Evolutionary conservation across 768 basidiomycete genomes (phyloP), one percentile per base, ranked within the genome.

Genomic region (Gymnopilus dilepis): DNA sequence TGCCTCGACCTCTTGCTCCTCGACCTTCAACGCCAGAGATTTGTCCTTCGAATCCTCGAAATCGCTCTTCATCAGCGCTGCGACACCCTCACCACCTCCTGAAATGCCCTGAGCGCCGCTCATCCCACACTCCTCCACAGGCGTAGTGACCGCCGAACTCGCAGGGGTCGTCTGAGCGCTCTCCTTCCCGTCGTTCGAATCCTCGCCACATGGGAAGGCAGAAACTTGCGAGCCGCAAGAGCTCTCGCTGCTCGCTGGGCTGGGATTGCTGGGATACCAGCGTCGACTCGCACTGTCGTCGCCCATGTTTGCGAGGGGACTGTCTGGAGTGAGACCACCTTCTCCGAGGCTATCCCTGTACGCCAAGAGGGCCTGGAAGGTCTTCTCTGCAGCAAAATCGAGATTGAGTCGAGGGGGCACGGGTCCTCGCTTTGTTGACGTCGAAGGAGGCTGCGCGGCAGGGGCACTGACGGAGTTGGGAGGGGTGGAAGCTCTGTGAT

Each of bases 81-180:
- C 28, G 9, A 7, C 31, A 5, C 30, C 26, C 7, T 5, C 30
- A 13, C 11, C 26, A 12, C 22, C 12, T 13, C 43, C 19, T 12
- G 3, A 5, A 19, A 9, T 33, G 15, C n/a, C 19, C n/a, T 24
- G 15, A 34, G 11, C 24, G 6, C 38, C 55, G 17, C 42, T 41
- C 55, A 38, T 15, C 30, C 38, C 57, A 38, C 54, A 65, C 57
- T 73, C 69, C 41, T 77, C 76, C 2, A 70, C 60, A 30, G 76
- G 76, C 2, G 75, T 77, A 9, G 70, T 69, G 8, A 74, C 69
- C 19, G 68, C 72, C 26, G 73, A 73, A 34, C 64, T 70, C 1
- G 62, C 65, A 38, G 76, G 70, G 0, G 74, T 74, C 6, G 71
- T 60, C 54, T 64, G 69, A 56, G 51, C 59, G 33, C 63, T 65